phyloP scores from a whole-genome alignment of 164 flowering plant genomes.

The Cinnamomum chago region DNA sequence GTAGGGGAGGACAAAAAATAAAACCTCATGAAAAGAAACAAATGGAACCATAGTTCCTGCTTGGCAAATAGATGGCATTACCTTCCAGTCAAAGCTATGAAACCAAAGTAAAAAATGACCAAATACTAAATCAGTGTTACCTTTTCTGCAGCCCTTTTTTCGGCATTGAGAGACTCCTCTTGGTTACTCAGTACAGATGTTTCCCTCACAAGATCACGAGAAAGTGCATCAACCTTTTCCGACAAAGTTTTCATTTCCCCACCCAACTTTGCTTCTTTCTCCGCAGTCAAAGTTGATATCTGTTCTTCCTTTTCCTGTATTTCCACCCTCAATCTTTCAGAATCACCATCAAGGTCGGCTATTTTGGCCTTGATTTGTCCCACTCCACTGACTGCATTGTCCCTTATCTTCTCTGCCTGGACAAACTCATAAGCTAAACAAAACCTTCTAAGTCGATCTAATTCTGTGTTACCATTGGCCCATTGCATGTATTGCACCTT shows the following conservation, averaged over 20 bases:
- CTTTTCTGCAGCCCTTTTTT: slow-evolving; percentile 65
- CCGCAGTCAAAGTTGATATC: slow-evolving; percentile 51
- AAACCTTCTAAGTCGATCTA: slow-evolving; percentile 84
- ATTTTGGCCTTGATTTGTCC: slow-evolving; percentile 57
- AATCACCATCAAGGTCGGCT: slow-evolving; percentile 44
- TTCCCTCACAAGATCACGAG: slow-evolving; percentile 71
- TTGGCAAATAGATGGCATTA: background rate
- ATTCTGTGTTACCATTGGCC: slow-evolving; percentile 93
- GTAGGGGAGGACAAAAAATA: too few relatives aligned
- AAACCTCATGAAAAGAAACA: background rate
- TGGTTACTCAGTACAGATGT: slow-evolving; percentile 63
- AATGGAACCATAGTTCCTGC: background rate
- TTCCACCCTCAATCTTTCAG: slow-evolving; percentile 34
- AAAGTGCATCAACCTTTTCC: slow-evolving; percentile 71
- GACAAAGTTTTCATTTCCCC: slow-evolving; percentile 73
- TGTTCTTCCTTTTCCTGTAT: slow-evolving; percentile 64
- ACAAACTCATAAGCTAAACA: slow-evolving; percentile 92
- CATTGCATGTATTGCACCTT: slow-evolving; percentile 94
- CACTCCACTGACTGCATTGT: slow-evolving; percentile 57
- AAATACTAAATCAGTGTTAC: slow-evolving; percentile 21
- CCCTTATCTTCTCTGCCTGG: slow-evolving; percentile 73
- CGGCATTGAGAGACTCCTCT: slow-evolving; percentile 68
- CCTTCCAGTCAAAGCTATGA: background rate
- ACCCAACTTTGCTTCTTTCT: slow-evolving; percentile 86
- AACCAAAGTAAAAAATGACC: background rate